Base-by-base conservation (phyloP, 108 stramenopile genomes). In the Bacterosira constricta region DNA sequence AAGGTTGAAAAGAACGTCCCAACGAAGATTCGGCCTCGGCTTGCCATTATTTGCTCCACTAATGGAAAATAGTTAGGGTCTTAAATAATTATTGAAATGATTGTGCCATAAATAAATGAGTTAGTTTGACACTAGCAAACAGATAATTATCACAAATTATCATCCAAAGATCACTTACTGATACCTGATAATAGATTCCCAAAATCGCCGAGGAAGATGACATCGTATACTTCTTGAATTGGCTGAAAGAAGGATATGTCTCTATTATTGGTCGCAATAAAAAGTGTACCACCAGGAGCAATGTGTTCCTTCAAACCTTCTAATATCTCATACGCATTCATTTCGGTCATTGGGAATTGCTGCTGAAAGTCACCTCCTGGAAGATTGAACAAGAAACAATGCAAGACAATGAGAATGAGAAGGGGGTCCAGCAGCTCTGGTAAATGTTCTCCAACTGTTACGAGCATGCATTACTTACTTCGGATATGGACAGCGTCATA, bases 1-100 rank as follows among this genome's bases (percentile, higher is more conserved):
- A 88, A 89, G 39, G 88, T 84, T 32, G 83, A 85, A 25, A 73
- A 74, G 56, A 69, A 91, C 18, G 88, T 89, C 29, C 90, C 90
- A 8, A 86, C 29, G 77, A 89, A 91, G 1, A 63, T 39, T 6
- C 83, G 69, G 29, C 77, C 80, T 44, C 83, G 58, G 56, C 77
- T 60, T 36, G 86, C 79, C 42, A 91, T 80, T 44, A 91, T 64
- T 32, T 85, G 84, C 56, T 90, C 89, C 11, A 87, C 66, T 57
- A 91, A 83, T 3, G 83, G 81, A 30, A 81, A 75, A 47, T 61
- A 89, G 55, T 87, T 87, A 35, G 83, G 71, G 37, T 91, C 53
- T 54, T 15, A 17, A 34, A 11, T 1, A 2, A 32, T 12, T 26
- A 35, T 23, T 54, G 52, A 69, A n/a, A 85, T 39, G n/a, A n/a